Evolutionary conservation across 371 early-diverging fungal genomes (phyloP), one percentile per base, ranked within the genome.

Genomic region (Dichotomocladium elegans): DNA sequence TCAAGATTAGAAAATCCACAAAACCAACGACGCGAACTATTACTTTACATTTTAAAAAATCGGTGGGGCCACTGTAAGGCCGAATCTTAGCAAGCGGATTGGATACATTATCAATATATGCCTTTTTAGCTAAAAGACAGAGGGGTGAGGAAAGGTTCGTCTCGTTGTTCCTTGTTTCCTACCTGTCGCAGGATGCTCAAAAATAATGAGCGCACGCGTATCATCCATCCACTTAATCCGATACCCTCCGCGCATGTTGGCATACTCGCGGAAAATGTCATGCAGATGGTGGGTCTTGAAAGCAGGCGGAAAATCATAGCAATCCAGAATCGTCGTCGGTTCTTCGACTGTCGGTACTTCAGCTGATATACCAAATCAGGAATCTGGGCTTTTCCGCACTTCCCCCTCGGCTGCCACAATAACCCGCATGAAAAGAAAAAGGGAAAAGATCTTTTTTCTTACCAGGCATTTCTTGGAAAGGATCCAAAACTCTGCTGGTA

Each of bases 161-260:
- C 56, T n/a, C n/a, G n/a, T n/a, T n/a, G n/a, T n/a, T n/a, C n/a
- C n/a, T n/a, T n/a, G n/a, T n/a, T n/a, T n/a, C n/a, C n/a, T n/a
- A n/a, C n/a, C n/a, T 40, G 83, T 80, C 21, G 82, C 73, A 10
- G 81, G 76, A 41, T 82, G 82, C 43, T 83, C 83, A 66, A 87
- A 87, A 28, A 84, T 83, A 34, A 82, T 83, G 45, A 87, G 65
- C 15, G 87, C 88, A 45, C 86, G 77, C 17, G 85, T 82, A 59
- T 87, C 86, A 59, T 81, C 78, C 42, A 87, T 63, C 88, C 88
- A 87, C 60, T 87, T 87, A 58, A 87, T 81, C 66, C 84, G 70
- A 60, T 84, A 87, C 1, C 88, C 88, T 27, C 88, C 88, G 45
- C 79, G 78, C 51, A 71, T 66, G 41, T 71, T 72, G 55, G 76